Evolutionary conservation across 371 early-diverging fungal genomes (phyloP), one percentile per base, ranked within the genome.

Genomic region (Mucor sp.): DNA sequence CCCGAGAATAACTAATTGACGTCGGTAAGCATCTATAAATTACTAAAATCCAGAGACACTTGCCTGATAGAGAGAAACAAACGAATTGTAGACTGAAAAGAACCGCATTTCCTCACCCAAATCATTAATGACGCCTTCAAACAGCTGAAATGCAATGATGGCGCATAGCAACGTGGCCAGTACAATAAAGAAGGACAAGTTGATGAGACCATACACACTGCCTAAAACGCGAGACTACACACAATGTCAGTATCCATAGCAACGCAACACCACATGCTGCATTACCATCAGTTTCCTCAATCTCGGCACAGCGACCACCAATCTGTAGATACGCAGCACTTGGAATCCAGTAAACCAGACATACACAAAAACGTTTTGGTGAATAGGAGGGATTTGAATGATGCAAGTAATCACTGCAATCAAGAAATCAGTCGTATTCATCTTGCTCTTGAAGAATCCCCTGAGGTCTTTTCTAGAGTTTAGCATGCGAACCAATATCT

Each of bases 291-390:
- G 71, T 19, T 74, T 67, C 30, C 85, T 72, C 21, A 89, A 67
- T 23, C 88, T 81, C 43, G 89, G 87, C 30, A 88, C 69, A 4
- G 81, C 82, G 27, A 87, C 78, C 15, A 91, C 79, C 7, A 88
- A 62, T 3, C 90, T 71, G 66, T 91, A 91, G 27, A 83, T 79
- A 55, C 91, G 79, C 8, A 87, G 47, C 0, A 89, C 82, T 61
- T 87, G 89, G 65, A 91, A 91, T 3, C 85, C 84, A 4, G 89
- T 84, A 27, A 91, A 72, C 74, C 87, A 91, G 7, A 85, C 75
- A 71, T 87, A 90, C 3, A 73, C 77, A 21, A 56, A 47, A 0
- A 62, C 75, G 12, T 77, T 65, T 11, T 70, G 32, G 6, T 71
- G 82, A 61, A 88, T 84, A 7, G 76, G 58, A 7, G 87, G 86